Base-by-base conservation (phyloP, 805 yeast genomes). In the Candida caryicola region DNA sequence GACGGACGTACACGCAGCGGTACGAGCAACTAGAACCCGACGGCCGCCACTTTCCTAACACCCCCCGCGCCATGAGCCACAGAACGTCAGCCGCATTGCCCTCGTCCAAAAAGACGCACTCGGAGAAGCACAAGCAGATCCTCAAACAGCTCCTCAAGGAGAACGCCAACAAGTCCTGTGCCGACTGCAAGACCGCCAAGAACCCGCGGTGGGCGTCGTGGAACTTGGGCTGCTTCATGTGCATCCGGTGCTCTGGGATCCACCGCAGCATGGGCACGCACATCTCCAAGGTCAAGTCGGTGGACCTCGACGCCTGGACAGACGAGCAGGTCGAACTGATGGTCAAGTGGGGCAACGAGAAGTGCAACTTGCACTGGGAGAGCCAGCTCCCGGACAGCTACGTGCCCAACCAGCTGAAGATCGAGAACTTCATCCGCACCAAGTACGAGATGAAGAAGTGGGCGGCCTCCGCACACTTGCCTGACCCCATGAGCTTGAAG, bases 191-290 rank as follows among this genome's bases (percentile, higher is more conserved):
- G 60, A 74, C 81, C 0, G 76, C 91, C 10, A 75, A 83, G 25
- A 95, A 91, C 61, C 99, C 99, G 16, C 75, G 98, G 38, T 91
- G 99, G 99, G 96, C 98, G 8, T 82, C 95, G 14, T 91, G 97
- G 96, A 89, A 84, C 51, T 62, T 91, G 37, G 99, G 99, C 17
- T 79, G 93, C 40, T 90, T 93, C 54, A 76, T 91, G 29, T 91
- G 99, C 62, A 91, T 91, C 47, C 74, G 93, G 52, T 91, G 99
- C 62, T 90, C 97, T 1, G 99, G 99, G 1, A 85, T 91, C 45
- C 99, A 91, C 59, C 74, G 98, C 56, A 79, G 91, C 36, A 80
- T 91, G 82, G 98, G 99, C 1, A 90, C 97, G 0, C 99, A 91
- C 63, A 88, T 91, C 33, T 82, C 95, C 19, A 76, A 87, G 55